Evolutionary conservation across 495 filamentous ascomycete species (phyloP).

Genomic region (Paragyromitra xinjiangensis): DNA sequence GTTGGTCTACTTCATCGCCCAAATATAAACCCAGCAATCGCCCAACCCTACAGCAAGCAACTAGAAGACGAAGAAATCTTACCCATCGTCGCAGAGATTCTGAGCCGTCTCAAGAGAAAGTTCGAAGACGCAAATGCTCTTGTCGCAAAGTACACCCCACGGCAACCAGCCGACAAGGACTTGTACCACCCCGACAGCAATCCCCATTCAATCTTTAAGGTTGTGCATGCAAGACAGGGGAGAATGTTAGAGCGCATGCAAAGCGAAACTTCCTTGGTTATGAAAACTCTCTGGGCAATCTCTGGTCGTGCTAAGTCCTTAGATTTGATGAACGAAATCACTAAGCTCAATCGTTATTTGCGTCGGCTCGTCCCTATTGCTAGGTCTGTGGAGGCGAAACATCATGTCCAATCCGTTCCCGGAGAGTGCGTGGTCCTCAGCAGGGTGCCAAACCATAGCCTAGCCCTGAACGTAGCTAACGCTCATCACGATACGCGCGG

Average conservation of each 20-base stretch:
- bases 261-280: not conserved
- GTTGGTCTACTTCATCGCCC: conserved; percentile 15
- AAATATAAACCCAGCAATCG: not conserved
- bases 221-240: not conserved
- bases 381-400: not conserved
- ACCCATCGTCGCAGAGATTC: not conserved
- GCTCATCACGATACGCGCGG: not conserved
- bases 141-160: not conserved
- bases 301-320: conserved; percentile 6
- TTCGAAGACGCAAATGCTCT: conserved; percentile 21
- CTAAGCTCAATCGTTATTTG: conserved; percentile 1
- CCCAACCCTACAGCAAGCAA: not conserved
- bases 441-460: not conserved
- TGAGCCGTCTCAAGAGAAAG: conserved; percentile 12
- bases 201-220: not conserved
- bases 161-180: not conserved
- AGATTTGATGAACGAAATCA: not conserved
- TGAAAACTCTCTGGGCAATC: conserved; percentile 20
- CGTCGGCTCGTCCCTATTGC: not conserved
- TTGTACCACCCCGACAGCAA: not conserved
- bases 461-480: not conserved
- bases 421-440: not conserved
- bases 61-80: conserved; percentile 13
- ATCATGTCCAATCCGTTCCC: not conserved
- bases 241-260: not conserved